These are phyloP conservation scores for Turnera subulata DNA, from an alignment of 345 rosid species.

Conservation along the genomic window DNA sequence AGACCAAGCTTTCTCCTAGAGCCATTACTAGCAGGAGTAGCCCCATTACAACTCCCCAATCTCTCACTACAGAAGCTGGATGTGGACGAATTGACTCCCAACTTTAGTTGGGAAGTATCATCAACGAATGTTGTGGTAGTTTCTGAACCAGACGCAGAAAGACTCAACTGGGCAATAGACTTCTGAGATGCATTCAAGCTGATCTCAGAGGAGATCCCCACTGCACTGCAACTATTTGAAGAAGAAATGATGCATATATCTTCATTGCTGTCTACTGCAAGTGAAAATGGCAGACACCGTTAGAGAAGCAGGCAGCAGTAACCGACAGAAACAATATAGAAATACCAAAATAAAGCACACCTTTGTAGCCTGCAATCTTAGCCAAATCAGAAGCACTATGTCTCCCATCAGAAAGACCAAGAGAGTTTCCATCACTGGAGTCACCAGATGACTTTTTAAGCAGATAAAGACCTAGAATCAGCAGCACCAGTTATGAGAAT, in stretches of 20 bases:
- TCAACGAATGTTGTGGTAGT: constrained; percentile 36
- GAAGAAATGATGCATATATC: constrained; percentile 44
- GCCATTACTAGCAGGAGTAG: constrained; percentile 32
- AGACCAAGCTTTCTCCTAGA: constrained; percentile 32
- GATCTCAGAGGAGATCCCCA: constrained; percentile 34
- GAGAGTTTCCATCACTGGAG: constrained; percentile 19
- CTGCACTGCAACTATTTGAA: constrained; percentile 29
- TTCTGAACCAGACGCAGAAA: constrained; percentile 45
- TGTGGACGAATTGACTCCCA: constrained; percentile 45
- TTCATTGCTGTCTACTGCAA: constrained; percentile 47
- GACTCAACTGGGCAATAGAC: constrained; percentile 38
- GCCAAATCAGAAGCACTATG: constrained; percentile 34
- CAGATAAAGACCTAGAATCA: constrained; percentile 49
- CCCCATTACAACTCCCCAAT: constrained; percentile 35
- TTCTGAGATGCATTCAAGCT: constrained; percentile 42
- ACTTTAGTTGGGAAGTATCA: constrained; percentile 37
- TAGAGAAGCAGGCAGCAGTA: not conserved
- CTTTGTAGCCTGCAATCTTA: constrained; percentile 38
- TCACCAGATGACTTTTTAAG: constrained; percentile 29
- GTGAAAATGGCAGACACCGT: constrained; percentile 10
- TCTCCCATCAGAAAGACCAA: constrained; percentile 34
- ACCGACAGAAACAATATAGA: constrained; percentile 8
- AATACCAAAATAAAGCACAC: constrained; percentile 32
- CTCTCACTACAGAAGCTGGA: constrained; percentile 47
- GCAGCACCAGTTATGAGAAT: constrained; percentile 21